These are phyloP conservation scores for Boletus subcaerulescens DNA, from an alignment of 768 basidiomycete species.

Conservation along the genomic window DNA sequence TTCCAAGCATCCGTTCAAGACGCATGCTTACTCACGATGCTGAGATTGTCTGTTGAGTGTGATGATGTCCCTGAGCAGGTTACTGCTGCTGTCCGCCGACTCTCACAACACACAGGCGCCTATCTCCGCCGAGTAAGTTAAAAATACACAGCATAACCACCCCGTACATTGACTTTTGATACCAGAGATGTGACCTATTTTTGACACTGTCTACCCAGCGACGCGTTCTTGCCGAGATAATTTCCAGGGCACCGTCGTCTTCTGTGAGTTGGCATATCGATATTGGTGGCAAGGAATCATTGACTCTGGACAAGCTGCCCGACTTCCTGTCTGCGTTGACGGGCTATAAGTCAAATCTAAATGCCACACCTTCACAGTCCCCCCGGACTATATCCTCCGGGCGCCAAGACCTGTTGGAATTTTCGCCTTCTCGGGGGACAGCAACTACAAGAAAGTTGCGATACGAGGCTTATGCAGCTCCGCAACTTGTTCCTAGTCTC, in stretches of 20 bases:
- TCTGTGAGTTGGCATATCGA: slow-evolving; percentile 43
- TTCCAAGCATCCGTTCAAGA: slow-evolving; percentile 67
- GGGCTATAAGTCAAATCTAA: slow-evolving; percentile 22
- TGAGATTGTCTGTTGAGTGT: slow-evolving; percentile 61
- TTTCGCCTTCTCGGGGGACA: slow-evolving; percentile 24
- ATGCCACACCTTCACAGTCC: slow-evolving; percentile 3
- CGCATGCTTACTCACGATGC: slow-evolving; percentile 66
- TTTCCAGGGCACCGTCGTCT: slow-evolving; percentile 48
- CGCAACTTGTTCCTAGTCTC: slow-evolving; percentile 48
- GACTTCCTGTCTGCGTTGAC: slow-evolving; percentile 60
- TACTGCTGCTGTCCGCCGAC: slow-evolving; percentile 38
- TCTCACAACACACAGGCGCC: slow-evolving; percentile 44
- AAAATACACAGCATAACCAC: not conserved
- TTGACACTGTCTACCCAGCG: slow-evolving; percentile 45
- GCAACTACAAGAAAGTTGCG: slow-evolving; percentile 50
- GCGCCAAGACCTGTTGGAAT: slow-evolving; percentile 15
- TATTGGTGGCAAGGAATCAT: slow-evolving; percentile 1
- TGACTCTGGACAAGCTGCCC: slow-evolving; percentile 51
- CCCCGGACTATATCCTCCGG: slow-evolving; percentile 8
- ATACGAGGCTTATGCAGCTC: slow-evolving; percentile 69
- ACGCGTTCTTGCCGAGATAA: slow-evolving; percentile 43
- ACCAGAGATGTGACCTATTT: slow-evolving; percentile 73
- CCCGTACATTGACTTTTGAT: slow-evolving; percentile 4
- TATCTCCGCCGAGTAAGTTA: slow-evolving; percentile 57
- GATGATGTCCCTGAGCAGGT: slow-evolving; percentile 50